A percentile compares a stretch with the other conserved stretches of the same genome.
Evolutionary conservation across 2,329 filamentous ascomycete species (phyloP).

Genomic region (Macrophomina pseudophaseolina): DNA sequence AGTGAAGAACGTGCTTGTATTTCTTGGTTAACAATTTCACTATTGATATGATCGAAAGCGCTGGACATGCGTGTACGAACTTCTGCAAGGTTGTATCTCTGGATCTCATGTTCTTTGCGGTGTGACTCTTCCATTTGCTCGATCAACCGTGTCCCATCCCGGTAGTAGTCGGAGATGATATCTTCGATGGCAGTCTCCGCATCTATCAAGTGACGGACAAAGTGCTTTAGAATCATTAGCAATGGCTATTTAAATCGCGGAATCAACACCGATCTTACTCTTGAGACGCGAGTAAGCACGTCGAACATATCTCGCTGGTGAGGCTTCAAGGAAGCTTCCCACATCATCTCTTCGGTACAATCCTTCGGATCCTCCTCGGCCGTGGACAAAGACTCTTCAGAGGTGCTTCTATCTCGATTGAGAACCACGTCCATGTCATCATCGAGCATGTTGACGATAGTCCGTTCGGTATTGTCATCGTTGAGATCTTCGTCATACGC

Average conservation of each 20-base stretch:
- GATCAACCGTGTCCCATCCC: constrained; percentile 51
- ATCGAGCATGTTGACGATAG: constrained; percentile 33
- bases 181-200: constrained; percentile 52
- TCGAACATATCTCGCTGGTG: constrained; percentile 48
- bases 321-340: constrained; percentile 45
- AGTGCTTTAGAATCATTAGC: constrained; percentile 36
- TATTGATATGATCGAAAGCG: not conserved
- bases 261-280: constrained; percentile 13
- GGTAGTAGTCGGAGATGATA: constrained; percentile 51
- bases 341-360: constrained; percentile 41
- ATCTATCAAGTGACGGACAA: constrained; percentile 53
- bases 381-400: not conserved
- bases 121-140: constrained; percentile 50
- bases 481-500: not conserved
- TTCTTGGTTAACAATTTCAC: not conserved
- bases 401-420: not conserved
- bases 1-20: not conserved
- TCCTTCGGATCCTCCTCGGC: constrained; percentile 4
- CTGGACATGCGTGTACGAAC: not conserved
- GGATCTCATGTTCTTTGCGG: constrained; percentile 30
- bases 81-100: not conserved
- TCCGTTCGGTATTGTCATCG: constrained; percentile 31
- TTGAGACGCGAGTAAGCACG: constrained; percentile 44
- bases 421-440: constrained; percentile 18
- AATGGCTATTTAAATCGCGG: not conserved